Evolutionary conservation across 495 filamentous ascomycete genomes (phyloP).

Genomic region (Annulohypoxylon moriforme): DNA sequence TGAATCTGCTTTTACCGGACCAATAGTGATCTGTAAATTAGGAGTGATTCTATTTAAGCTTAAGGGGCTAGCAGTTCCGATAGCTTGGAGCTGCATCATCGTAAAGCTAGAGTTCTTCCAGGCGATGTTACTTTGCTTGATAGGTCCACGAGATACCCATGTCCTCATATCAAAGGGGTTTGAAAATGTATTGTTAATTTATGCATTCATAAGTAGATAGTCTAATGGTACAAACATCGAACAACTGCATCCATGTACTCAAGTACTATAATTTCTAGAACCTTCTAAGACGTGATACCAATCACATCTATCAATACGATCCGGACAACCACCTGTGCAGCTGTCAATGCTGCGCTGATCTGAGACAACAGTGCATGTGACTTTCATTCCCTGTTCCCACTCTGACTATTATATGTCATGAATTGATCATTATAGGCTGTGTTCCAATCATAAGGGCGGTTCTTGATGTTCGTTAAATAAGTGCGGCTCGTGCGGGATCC

Average conservation of each 20-base stretch:
- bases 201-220: neutral
- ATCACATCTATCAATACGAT: neutral
- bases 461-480: neutral
- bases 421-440: neutral
- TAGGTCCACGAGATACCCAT: neutral
- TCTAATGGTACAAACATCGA: neutral
- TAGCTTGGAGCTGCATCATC: neutral
- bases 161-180: neutral
- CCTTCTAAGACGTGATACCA: slow-evolving; percentile 16
- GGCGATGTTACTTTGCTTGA: neutral
- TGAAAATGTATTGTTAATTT: neutral
- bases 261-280: slow-evolving; percentile 30
- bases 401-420: neutral
- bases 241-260: neutral
- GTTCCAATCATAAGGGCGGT: neutral
- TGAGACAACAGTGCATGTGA: slow-evolving; percentile 1
- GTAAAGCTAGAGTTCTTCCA: neutral
- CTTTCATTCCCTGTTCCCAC: neutral
- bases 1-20: neutral
- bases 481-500: slow-evolving; percentile 12
- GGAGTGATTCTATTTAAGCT: neutral
- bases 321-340: neutral
- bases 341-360: neutral
- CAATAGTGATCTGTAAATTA: neutral
- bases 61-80: neutral